Evolutionary conservation across 352 stramenopile genomes (phyloP).

Genomic region (Globisporangium orthogonon): DNA sequence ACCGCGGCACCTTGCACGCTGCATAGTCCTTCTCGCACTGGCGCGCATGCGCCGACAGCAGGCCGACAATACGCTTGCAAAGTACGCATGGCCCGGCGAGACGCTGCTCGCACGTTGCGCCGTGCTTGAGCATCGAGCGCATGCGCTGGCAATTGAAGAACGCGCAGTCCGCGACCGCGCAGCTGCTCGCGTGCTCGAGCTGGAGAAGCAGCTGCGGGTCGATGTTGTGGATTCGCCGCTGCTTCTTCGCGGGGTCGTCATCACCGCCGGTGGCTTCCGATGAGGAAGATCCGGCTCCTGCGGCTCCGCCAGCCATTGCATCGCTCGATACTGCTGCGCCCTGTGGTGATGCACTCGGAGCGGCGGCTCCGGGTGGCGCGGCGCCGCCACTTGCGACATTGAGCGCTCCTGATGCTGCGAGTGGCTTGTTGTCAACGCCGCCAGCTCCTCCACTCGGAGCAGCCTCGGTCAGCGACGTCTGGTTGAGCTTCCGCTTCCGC

Average conservation of each 20-base stretch:
- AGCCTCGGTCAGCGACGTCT: slow-evolving; percentile 25
- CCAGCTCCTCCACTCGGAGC: slow-evolving; percentile 1
- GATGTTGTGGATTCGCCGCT: slow-evolving; percentile 83
- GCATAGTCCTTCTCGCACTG: slow-evolving; percentile 77
- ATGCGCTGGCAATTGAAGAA: slow-evolving; percentile 87
- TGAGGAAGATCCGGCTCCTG: slow-evolving; percentile 2
- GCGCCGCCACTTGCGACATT: not conserved
- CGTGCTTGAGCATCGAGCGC: slow-evolving; percentile 88
- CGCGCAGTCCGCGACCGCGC: slow-evolving; percentile 55
- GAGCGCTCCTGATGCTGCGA: not conserved
- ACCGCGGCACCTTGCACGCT: slow-evolving; percentile 79
- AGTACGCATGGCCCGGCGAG: slow-evolving; percentile 72
- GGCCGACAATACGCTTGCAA: slow-evolving; percentile 81
- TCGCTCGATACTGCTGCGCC: not conserved
- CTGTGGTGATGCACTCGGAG: not conserved
- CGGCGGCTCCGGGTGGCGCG: too few species aligned
- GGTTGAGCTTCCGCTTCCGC: slow-evolving; percentile 69
- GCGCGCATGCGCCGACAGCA: slow-evolving; percentile 75
- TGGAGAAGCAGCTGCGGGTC: slow-evolving; percentile 83
- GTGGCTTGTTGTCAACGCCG: slow-evolving; percentile 1
- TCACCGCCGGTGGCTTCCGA: slow-evolving; percentile 6
- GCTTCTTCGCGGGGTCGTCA: slow-evolving; percentile 90
- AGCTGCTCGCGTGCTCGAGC: slow-evolving; percentile 78
- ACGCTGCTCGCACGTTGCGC: slow-evolving; percentile 79
- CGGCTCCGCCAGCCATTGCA: not conserved